Conservation (phyloP, 1,284 basidiomycete species). For the Vanrija sp. region DNA sequence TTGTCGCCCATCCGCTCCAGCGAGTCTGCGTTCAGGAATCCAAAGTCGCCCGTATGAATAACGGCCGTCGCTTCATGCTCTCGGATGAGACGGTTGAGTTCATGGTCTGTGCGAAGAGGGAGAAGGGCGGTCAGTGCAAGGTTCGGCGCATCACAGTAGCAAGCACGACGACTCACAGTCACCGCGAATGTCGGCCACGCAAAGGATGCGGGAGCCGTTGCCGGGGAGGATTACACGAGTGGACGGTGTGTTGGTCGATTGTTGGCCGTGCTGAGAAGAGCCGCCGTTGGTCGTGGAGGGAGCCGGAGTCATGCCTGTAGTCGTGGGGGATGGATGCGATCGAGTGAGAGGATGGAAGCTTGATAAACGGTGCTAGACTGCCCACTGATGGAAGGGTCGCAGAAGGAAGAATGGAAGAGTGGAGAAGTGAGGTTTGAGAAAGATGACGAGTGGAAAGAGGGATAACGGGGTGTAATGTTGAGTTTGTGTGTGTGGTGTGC, state of each 20-base stretch:
- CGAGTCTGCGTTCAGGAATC: slow-evolving; percentile 85
- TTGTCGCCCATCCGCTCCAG: slow-evolving; percentile 88
- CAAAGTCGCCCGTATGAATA: slow-evolving; percentile 99
- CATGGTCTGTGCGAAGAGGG: slow-evolving; percentile 52
- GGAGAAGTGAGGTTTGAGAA: too few relatives aligned
- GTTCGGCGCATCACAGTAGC: not conserved
- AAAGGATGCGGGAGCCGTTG: slow-evolving; percentile 76
- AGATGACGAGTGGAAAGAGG: too few relatives aligned
- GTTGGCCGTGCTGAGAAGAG: slow-evolving; percentile 7
- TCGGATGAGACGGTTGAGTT: slow-evolving; percentile 83
- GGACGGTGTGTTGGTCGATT: slow-evolving; percentile 9
- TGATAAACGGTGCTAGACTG: too few relatives aligned
- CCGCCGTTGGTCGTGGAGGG: slow-evolving; percentile 14
- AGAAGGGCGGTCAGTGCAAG: not conserved
- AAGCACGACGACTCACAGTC: slow-evolving; percentile 37
- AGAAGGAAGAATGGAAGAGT: too few relatives aligned
- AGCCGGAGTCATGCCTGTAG: slow-evolving; percentile 2
- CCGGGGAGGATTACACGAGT: slow-evolving; percentile 39
- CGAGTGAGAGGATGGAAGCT: not conserved
- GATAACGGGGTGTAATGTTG: too few relatives aligned
- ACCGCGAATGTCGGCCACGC: slow-evolving; percentile 93
- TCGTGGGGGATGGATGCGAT: not conserved
- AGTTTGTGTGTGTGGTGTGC: too few relatives aligned
- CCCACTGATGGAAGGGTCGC: too few relatives aligned
- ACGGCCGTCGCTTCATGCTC: slow-evolving; percentile 88